Percentiles rank a stretch among this genome's conserved stretches.
phyloP scores from a whole-genome alignment of 1,284 basidiomycete species.

The Pholiota adiposa region DNA sequence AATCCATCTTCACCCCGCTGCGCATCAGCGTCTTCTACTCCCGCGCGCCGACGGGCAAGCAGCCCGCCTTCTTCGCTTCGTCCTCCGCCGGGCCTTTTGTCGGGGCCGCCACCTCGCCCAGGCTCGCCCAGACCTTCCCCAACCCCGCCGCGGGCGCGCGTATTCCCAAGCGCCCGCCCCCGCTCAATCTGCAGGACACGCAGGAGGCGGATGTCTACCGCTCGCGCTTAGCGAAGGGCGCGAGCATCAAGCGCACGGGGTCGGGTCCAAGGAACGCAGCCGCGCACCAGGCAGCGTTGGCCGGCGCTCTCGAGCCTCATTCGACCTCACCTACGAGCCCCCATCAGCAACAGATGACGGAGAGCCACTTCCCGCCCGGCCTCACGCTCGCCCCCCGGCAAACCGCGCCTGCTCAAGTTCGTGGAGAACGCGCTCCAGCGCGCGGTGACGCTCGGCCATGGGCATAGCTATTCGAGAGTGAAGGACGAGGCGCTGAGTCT shows the following conservation, averaged over 20 bases:
- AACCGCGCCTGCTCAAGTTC: conserved; percentile 33
- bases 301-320: not conserved
- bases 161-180: conserved; percentile 1
- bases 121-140: not conserved
- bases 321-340: not conserved
- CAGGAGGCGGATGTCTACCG: not conserved
- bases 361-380: conserved; percentile 23
- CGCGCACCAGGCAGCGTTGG: not conserved
- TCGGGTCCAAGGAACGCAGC: not conserved
- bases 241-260: not conserved
- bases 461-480: conserved; percentile 28
- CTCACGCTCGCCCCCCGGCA: conserved; percentile 31
- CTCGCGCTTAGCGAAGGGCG: not conserved
- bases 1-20: conserved; percentile 46
- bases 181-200: conserved; percentile 2
- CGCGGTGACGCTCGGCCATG: conserved; percentile 47
- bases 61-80: conserved; percentile 21
- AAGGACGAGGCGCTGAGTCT: conserved; percentile 34
- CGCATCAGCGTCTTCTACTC: conserved; percentile 70
- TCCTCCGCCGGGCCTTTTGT: conserved; percentile 16
- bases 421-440: conserved; percentile 54
- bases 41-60: conserved; percentile 47
- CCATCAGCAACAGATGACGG: conserved; percentile 2
- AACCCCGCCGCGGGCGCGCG: not conserved
- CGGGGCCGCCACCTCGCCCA: conserved; percentile 4